Evolutionary conservation across 257 asterid genomes (phyloP).

Genomic region (Ehretia macrophylla): DNA sequence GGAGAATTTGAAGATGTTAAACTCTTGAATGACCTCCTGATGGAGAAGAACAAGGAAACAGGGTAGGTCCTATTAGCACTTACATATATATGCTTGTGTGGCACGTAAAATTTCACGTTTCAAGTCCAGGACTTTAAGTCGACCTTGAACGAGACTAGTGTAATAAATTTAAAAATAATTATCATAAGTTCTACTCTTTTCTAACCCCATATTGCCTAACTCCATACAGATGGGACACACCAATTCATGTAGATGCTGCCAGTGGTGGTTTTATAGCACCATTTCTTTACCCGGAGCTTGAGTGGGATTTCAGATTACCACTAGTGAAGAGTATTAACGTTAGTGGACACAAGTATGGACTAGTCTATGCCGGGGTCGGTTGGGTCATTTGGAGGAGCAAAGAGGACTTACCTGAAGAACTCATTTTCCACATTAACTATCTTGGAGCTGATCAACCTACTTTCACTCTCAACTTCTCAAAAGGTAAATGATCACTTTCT

Average conservation of each 20-base stretch:
- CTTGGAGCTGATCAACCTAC: constrained; percentile 98
- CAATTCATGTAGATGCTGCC: constrained; percentile 94
- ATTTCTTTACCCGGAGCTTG: constrained; percentile 77
- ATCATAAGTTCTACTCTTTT: neutral
- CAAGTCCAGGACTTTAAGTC: no score
- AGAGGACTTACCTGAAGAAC: constrained; percentile 77
- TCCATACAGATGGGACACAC: constrained; percentile 74
- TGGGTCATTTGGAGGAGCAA: constrained; percentile 90
- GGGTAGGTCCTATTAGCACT: constrained; percentile 35
- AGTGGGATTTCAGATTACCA: constrained; percentile 87
- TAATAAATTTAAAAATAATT: no score
- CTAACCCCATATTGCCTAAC: no score
- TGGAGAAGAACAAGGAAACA: constrained; percentile 60
- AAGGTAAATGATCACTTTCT: constrained; percentile 38
- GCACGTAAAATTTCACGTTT: neutral
- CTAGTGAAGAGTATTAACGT: constrained; percentile 87
- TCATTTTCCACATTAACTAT: constrained; percentile 82
- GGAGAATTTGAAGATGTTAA: constrained; percentile 96
- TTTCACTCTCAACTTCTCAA: constrained; percentile 90
- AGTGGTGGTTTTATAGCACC: constrained; percentile 98
- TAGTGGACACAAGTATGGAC: constrained; percentile 93
- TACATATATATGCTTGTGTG: neutral
- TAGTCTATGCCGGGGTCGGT: constrained; percentile 92
- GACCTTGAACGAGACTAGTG: no score
- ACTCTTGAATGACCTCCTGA: constrained; percentile 62